Percentiles rank a stretch among this genome's conserved stretches.
Conservation (phyloP, 2,329 filamentous ascomycete species). For the Shiraia bambusicola region DNA sequence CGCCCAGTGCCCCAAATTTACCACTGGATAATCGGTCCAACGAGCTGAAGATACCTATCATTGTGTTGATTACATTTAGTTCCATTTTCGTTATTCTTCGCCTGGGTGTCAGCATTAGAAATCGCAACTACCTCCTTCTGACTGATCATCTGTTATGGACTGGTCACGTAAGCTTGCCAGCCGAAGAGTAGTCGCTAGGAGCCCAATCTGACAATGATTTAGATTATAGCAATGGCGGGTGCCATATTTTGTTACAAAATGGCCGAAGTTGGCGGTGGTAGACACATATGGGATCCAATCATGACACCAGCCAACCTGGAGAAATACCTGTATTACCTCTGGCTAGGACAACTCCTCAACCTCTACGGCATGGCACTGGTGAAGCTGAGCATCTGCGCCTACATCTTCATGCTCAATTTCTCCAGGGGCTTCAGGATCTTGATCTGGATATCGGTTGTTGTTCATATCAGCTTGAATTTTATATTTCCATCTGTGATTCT, state of each 20-base stretch:
- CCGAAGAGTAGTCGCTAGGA: neutral
- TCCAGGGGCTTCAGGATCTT: constrained; percentile 21
- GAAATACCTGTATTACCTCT: constrained; percentile 21
- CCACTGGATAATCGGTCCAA: constrained; percentile 27
- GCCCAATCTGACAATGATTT: constrained; percentile 1
- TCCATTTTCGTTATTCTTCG: constrained; percentile 25
- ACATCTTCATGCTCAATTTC: constrained; percentile 31
- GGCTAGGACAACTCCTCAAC: constrained; percentile 28
- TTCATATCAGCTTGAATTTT: constrained; percentile 26
- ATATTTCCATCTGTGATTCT: constrained; percentile 26
- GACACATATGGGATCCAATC: constrained; percentile 28
- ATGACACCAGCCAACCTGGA: constrained; percentile 21
- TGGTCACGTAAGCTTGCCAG: constrained; percentile 17
- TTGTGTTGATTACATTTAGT: constrained; percentile 23
- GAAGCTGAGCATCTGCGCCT: constrained; percentile 31
- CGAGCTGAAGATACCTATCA: constrained; percentile 24
- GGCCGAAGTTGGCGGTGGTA: constrained; percentile 20
- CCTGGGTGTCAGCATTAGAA: constrained; percentile 20
- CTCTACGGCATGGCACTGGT: constrained; percentile 32
- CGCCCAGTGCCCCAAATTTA: constrained; percentile 7
- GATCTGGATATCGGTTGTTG: constrained; percentile 23
- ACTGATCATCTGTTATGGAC: constrained; percentile 30
- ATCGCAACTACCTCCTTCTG: constrained; percentile 25
- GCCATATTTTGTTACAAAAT: constrained; percentile 23
- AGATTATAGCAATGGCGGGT: constrained; percentile 25